A percentile compares a stretch with the other conserved stretches of the same genome.
phyloP scores from a whole-genome alignment of 2,329 filamentous ascomycete genomes.

The Remersonia thermophila region DNA sequence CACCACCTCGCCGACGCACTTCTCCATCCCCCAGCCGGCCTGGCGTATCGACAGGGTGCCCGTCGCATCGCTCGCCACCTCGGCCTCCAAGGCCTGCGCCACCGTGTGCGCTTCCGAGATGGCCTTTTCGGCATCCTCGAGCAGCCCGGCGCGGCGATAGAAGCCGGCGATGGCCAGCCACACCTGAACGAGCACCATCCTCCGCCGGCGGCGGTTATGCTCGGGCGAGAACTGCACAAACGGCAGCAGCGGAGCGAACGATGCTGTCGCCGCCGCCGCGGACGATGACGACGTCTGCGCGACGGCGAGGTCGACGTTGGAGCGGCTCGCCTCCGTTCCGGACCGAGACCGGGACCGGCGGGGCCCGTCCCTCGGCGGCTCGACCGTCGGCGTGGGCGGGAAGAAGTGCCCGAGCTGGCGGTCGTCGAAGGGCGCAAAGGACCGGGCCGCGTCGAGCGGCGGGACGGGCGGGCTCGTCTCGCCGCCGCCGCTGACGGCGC shows the following conservation, averaged over 20 bases:
- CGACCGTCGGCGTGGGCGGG: conserved; percentile 2
- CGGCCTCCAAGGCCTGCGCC: conserved; percentile 56
- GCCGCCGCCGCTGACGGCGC: conserved; percentile 30
- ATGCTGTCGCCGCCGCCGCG: conserved; percentile 24
- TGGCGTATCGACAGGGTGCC: conserved; percentile 50
- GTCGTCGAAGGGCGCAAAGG: conserved; percentile 37
- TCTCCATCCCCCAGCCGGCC: conserved; percentile 65
- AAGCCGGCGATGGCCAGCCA: conserved; percentile 87
- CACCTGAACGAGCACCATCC: conserved; percentile 54
- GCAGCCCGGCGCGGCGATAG: conserved; percentile 70
- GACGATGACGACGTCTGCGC: too few species aligned
- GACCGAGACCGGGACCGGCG: conserved; percentile 5
- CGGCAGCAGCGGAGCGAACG: conserved; percentile 36
- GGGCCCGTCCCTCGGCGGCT: conserved; percentile 1
- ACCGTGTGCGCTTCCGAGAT: conserved; percentile 71
- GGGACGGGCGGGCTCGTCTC: conserved; percentile 26
- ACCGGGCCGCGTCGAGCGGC: conserved; percentile 39
- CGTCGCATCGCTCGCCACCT: conserved; percentile 49
- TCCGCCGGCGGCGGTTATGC: conserved; percentile 37
- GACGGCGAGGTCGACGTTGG: background rate
- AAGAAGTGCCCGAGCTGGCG: conserved; percentile 2
- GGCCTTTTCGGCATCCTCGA: conserved; percentile 68
- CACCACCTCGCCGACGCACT: conserved; percentile 73
- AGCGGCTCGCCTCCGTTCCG: background rate
- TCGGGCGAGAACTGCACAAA: conserved; percentile 43